Base-by-base conservation (phyloP, 371 early-diverging fungal genomes). In the Zancudomyces culisetae region DNA sequence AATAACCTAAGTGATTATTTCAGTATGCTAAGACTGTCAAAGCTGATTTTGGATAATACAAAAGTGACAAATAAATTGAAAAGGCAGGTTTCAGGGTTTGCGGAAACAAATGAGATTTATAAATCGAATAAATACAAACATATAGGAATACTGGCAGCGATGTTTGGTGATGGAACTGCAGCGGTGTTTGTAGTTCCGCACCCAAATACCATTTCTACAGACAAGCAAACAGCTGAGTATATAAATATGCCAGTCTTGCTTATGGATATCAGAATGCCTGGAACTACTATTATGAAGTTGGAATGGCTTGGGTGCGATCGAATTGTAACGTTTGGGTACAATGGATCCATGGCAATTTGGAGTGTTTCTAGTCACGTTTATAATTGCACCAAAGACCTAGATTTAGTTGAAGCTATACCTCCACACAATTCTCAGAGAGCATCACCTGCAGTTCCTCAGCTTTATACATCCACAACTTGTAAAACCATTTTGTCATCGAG, bases 81-180 rank as follows among this genome's bases (percentile, higher is more conserved):
- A n/a, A n/a, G n/a, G n/a, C n/a, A n/a, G n/a, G n/a, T n/a, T n/a
- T n/a, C n/a, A n/a, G n/a, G n/a, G n/a, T n/a, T n/a, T n/a, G n/a
- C 8, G 3, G 40, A 20, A 4, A 23, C 13, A 2, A 22, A 35
- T 35, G 15, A 15, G 10, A 29, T 49, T 35, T 49, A 30, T 13
- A 22, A 49, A 4, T 6, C 3, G 23, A 30, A 49, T n/a, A 8
- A 13, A 21, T 13, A 30, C 21, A 8, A 18, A 19, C 45, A 24
- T 24, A 43, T 52, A 19, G 53, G 53, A 30, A 18, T 52, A n/a
- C 43, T 52, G 6, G 53, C 53, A 27, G 53, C 24, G 15, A 42
- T 46, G 27, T 52, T 52, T 52, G 43, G 53, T 2, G 43, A 52
- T 52, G 53, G 53, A 18, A 42, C 26, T 2, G 53, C 35, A 22